These are phyloP conservation scores for Citrus maxima DNA, from an alignment of 345 rosid genomes.

Conservation along the genomic window DNA sequence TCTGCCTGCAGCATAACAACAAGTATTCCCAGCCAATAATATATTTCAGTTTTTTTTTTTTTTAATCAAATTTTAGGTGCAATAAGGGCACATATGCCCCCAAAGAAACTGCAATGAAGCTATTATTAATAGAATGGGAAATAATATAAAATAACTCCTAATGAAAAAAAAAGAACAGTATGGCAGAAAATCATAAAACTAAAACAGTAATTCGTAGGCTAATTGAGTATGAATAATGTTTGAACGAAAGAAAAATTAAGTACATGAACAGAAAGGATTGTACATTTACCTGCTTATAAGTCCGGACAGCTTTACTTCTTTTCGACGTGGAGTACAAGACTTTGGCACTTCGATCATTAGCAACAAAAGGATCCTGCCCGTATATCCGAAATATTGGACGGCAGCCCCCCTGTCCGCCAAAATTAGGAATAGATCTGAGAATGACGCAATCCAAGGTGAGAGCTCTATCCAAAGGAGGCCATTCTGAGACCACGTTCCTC, in stretches of 20 bases:
- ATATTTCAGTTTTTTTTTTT: neutral
- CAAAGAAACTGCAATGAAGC: neutral
- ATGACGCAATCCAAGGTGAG: constrained; percentile 87
- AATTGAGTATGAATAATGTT: neutral
- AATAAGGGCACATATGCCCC: neutral
- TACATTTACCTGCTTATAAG: constrained; percentile 73
- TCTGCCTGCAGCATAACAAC: constrained; percentile 56
- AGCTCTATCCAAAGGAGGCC: constrained; percentile 95
- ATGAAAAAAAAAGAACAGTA: neutral
- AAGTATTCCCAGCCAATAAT: constrained; percentile 10
- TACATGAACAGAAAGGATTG: neutral
- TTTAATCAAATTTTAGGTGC: neutral
- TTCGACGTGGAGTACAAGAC: constrained; percentile 59
- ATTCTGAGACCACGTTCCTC: constrained; percentile 78
- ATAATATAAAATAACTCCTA: neutral
- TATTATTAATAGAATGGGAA: neutral
- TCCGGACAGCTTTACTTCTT: constrained; percentile 53
- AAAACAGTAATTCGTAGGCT: neutral
- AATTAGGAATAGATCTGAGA: constrained; percentile 69
- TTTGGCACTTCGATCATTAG: constrained; percentile 53
- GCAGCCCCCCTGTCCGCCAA: constrained; percentile 73
- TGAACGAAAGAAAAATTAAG: neutral
- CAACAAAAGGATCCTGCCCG: constrained; percentile 81
- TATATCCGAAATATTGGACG: constrained; percentile 81
- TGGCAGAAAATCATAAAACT: neutral